These are phyloP conservation scores for Arthrinium puccinioides DNA, from an alignment of 2,329 filamentous ascomycete species.

Conservation along the genomic window DNA sequence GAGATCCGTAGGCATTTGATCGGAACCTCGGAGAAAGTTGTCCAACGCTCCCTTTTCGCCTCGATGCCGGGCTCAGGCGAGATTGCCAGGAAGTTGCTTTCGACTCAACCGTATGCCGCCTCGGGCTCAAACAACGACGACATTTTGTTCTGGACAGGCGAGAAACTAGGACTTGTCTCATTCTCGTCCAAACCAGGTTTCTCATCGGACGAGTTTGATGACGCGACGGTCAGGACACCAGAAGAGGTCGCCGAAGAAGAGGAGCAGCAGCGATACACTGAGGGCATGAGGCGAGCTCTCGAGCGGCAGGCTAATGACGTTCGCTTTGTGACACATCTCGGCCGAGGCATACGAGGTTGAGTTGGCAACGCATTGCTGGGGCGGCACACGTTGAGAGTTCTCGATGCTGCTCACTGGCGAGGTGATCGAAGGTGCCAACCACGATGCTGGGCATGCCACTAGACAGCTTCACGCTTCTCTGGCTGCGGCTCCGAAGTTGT, in stretches of 20 bases:
- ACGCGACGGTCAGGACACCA: constrained; percentile 29
- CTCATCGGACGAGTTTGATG: constrained; percentile 42
- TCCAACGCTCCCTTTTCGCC: constrained; percentile 42
- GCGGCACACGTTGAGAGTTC: no score
- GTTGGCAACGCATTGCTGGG: no score
- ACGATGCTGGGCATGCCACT: no score
- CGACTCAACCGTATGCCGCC: constrained; percentile 37
- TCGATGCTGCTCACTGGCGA: no score
- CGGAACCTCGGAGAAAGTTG: constrained; percentile 43
- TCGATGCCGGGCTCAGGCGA: constrained; percentile 54
- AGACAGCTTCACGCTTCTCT: no score
- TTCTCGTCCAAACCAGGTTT: constrained; percentile 50
- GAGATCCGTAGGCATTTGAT: constrained; percentile 49
- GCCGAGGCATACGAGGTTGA: constrained; percentile 24
- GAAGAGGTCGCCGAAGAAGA: constrained; percentile 43
- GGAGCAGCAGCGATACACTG: constrained; percentile 55
- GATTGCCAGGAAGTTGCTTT: constrained; percentile 73
- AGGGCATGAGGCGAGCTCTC: constrained; percentile 67
- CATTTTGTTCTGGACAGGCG: constrained; percentile 81
- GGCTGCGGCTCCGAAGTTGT: no score
- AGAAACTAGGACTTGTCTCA: constrained; percentile 66
- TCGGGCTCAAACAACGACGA: constrained; percentile 50
- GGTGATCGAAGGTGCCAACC: no score
- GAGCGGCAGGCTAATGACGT: constrained; percentile 74
- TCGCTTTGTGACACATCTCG: constrained; percentile 63